Evolutionary conservation across 2,329 filamentous ascomycete genomes (phyloP).

Genomic region (Colletotrichum sp.): DNA sequence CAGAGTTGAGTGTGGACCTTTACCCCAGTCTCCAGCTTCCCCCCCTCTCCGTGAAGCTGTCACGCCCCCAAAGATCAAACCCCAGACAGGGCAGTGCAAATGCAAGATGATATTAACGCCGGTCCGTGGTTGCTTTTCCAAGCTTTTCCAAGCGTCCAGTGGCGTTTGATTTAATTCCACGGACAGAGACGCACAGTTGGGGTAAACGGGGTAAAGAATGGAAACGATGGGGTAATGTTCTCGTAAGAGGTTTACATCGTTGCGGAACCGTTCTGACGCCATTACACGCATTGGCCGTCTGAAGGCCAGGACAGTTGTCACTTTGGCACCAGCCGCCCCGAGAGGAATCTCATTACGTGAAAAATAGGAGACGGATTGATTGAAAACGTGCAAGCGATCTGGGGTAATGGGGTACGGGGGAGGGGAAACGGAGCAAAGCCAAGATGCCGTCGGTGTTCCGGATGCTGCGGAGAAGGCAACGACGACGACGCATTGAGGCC

Average conservation of each 20-base stretch:
- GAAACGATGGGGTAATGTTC: slow-evolving; percentile 8
- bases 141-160: neutral
- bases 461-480: neutral
- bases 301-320: neutral
- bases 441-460: neutral
- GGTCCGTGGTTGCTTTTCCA: neutral
- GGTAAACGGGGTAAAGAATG: neutral
- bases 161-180: neutral
- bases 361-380: neutral
- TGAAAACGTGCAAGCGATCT: neutral
- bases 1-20: neutral
- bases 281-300: neutral
- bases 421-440: neutral
- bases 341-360: neutral
- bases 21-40: neutral
- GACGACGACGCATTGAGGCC: neutral
- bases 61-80: neutral
- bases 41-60: neutral
- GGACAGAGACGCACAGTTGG: slow-evolving; percentile 8
- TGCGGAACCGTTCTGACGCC: neutral
- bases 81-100: slow-evolving; percentile 1
- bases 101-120: neutral
- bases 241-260: slow-evolving; percentile 10
- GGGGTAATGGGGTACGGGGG: slow-evolving; percentile 4
- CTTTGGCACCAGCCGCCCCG: neutral